Percentiles rank a stretch among this genome's conserved stretches.
Conservation (phyloP, 352 stramenopile genomes). For the Pythium diclinum region DNA sequence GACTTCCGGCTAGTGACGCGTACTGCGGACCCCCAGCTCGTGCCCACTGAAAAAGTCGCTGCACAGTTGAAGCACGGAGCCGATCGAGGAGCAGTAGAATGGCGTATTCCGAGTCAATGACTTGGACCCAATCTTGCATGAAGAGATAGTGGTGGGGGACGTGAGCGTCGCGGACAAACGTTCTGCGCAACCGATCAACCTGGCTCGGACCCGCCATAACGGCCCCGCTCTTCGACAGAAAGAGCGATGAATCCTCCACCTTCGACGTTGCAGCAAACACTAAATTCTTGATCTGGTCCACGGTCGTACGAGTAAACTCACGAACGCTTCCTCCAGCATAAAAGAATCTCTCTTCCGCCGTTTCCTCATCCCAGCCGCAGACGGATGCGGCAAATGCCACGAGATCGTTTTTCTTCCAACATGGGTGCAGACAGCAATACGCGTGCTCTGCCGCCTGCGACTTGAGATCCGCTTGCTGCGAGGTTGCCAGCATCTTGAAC, state of each 20-base stretch:
- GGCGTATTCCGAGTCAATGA: not conserved
- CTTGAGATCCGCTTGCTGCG: not conserved
- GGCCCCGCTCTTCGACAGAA: not conserved
- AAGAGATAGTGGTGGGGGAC: not conserved
- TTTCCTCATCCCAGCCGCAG: not conserved
- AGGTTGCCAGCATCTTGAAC: not conserved
- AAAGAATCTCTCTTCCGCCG: not conserved
- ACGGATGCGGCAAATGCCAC: not conserved
- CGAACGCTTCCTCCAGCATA: not conserved
- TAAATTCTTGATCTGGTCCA: not conserved
- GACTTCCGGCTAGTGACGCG: not conserved
- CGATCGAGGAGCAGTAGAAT: not conserved
- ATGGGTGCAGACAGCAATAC: slow-evolving; percentile 1
- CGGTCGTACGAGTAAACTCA: not conserved
- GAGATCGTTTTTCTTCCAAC: not conserved
- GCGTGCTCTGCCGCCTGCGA: not conserved
- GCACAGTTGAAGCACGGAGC: not conserved
- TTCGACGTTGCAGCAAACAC: not conserved
- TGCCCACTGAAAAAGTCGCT: not conserved
- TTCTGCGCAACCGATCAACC: not conserved
- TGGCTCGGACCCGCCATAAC: not conserved
- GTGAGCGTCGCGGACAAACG: not conserved
- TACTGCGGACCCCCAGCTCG: not conserved
- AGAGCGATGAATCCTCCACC: not conserved
- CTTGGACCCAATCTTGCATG: not conserved